Evolutionary conservation across 1,284 basidiomycete genomes (phyloP), one percentile per base, ranked within the genome.

Genomic region (Ceratobasidium sp.): DNA sequence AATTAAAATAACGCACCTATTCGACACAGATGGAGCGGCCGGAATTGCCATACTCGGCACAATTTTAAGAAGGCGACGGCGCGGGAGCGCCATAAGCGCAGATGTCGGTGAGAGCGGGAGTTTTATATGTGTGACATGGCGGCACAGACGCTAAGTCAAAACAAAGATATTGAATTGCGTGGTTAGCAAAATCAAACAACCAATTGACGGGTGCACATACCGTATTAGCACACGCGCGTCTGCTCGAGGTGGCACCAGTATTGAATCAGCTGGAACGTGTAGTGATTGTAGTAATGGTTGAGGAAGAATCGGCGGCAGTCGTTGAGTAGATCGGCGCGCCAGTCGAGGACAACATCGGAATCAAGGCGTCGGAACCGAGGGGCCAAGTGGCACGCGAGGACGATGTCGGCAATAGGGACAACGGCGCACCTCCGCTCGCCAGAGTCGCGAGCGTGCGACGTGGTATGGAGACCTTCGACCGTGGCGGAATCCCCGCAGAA

Each of bases 231-330:
- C n/a, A n/a, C n/a, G n/a, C n/a, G n/a, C n/a, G n/a, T n/a, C n/a
- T n/a, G n/a, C n/a, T n/a, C n/a, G n/a, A n/a, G 35, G 35, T 57
- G 55, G 4, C 35, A 43, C 59, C 59, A 62, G 28, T 62, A 35
- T 16, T 30, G 59, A 28, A 62, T 21, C 13, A 46, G 43, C n/a
- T 28, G 43, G 16, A 21, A 30, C 11, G 28, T n/a, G n/a, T 28
- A 62, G 9, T 11, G 23, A 28, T 62, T 62, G 41, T 62, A 62
- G 44, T 46, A 62, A 23, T 43, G 59, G 23, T 62, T 62, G 28
- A 62, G 30, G 43, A 46, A 49, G n/a, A 62, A 62, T 21, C 38
- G 58, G 6, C 46, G 43, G 13, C 21, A 5, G 9, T 26, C 38
- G 2, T 6, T 13, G 59, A 62, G 59, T 13, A 62, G 9, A 44